A percentile compares a stretch with the other conserved stretches of the same genome.
Conservation (phyloP, 768 basidiomycete genomes). For the Suillus subalutaceus region DNA sequence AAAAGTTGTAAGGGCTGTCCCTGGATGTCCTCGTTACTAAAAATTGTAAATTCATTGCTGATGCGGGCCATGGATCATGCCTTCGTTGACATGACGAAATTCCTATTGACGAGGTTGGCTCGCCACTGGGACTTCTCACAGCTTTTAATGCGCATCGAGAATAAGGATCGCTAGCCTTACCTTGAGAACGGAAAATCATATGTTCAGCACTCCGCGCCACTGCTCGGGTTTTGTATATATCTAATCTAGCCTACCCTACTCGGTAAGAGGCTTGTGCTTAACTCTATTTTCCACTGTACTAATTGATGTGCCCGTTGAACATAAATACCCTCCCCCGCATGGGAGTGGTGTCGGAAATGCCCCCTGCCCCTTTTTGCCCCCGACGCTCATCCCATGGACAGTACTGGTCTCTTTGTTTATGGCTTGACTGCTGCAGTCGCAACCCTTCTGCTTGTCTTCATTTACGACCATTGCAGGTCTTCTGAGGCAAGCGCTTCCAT, state of each 20-base stretch:
- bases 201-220: slow-evolving; percentile 24
- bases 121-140: slow-evolving; percentile 5
- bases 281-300: slow-evolving; percentile 31
- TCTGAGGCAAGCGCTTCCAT: slow-evolving; percentile 26
- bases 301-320: slow-evolving; percentile 23
- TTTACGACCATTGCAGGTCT: slow-evolving; percentile 24
- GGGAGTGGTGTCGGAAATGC: slow-evolving; percentile 29
- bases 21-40: slow-evolving; percentile 16
- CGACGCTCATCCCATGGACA: slow-evolving; percentile 31
- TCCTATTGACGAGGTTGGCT: slow-evolving; percentile 8
- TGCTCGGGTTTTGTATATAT: slow-evolving; percentile 23
- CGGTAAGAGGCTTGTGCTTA: slow-evolving; percentile 22
- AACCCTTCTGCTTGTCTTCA: slow-evolving; percentile 14
- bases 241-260: slow-evolving; percentile 26
- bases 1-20: slow-evolving; percentile 12
- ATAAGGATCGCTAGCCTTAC: slow-evolving; percentile 8
- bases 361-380: slow-evolving; percentile 23
- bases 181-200: slow-evolving; percentile 16
- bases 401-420: slow-evolving; percentile 22
- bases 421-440: slow-evolving; percentile 18
- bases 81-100: slow-evolving; percentile 26
- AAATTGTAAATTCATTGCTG: slow-evolving; percentile 15
- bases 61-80: slow-evolving; percentile 15
- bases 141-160: slow-evolving; percentile 17
- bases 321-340: slow-evolving; percentile 34